These are phyloP conservation scores for Rhynchosporium agropyri DNA, from an alignment of 2,329 filamentous ascomycete species.

Conservation along the genomic window DNA sequence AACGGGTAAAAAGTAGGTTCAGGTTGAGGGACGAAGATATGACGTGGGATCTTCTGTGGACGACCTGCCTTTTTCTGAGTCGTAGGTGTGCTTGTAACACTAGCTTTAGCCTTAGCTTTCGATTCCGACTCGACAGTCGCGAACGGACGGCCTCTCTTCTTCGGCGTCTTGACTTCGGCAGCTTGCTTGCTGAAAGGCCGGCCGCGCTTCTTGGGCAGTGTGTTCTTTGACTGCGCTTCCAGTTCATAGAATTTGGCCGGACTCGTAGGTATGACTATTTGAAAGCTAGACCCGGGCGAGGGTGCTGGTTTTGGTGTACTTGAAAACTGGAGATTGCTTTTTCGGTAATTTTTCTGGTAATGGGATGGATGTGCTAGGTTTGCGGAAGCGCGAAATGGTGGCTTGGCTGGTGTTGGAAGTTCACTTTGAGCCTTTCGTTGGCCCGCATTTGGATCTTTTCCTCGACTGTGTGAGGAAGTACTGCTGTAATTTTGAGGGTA, in stretches of 20 bases:
- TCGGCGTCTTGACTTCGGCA: conserved; percentile 7
- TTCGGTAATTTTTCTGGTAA: conserved; percentile 5
- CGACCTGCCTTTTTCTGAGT: conserved; percentile 27
- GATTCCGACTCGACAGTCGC: conserved; percentile 25
- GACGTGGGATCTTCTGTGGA: conserved; percentile 20
- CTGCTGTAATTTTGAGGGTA: not conserved
- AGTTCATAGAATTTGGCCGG: conserved; percentile 7
- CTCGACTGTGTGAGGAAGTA: not conserved
- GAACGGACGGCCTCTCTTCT: conserved; percentile 34
- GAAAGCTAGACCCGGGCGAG: not conserved
- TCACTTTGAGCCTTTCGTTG: not conserved
- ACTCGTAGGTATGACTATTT: conserved; percentile 9
- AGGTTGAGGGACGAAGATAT: conserved; percentile 21
- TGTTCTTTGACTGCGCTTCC: not conserved
- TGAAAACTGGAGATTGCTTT: conserved; percentile 12
- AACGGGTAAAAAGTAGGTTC: conserved; percentile 54
- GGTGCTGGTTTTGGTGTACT: conserved; percentile 2
- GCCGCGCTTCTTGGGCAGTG: conserved; percentile 26
- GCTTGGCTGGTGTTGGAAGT: not conserved
- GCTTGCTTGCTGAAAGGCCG: conserved; percentile 6
- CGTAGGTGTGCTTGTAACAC: not conserved
- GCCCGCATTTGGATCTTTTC: not conserved
- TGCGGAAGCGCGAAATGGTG: conserved; percentile 6
- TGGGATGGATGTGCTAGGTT: conserved; percentile 1
- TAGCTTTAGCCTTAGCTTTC: conserved; percentile 25